These are phyloP conservation scores for Avena insularis DNA, from an alignment of 176 grass and related monocot genomes.

Conservation along the genomic window DNA sequence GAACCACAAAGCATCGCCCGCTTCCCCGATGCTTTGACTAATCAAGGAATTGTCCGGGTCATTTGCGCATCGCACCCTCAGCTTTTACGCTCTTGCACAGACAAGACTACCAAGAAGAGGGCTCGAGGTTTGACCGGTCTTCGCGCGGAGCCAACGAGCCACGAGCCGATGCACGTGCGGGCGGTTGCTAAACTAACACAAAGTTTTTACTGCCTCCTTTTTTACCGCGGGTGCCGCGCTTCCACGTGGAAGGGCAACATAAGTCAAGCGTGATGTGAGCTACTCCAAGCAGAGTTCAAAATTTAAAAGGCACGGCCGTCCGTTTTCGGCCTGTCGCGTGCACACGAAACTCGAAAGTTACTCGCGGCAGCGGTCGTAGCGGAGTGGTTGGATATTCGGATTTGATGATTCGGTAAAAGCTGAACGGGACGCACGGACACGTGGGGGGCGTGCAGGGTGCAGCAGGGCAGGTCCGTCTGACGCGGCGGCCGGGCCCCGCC, in stretches of 20 bases:
- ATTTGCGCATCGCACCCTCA: neutral
- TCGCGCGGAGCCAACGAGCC: neutral
- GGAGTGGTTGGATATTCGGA: conserved; percentile 4
- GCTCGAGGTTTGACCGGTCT: neutral
- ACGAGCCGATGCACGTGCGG: neutral
- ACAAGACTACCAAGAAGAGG: neutral
- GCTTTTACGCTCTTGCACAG: neutral
- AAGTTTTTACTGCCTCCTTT: no score
- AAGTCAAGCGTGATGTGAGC: no score
- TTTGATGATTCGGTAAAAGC: conserved; percentile 17
- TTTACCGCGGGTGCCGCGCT: neutral
- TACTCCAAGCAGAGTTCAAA: no score
- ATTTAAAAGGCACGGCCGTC: no score
- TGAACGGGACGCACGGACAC: conserved; percentile 28
- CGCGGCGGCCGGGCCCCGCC: neutral
- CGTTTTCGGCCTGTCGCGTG: neutral
- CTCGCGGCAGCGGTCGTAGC: neutral
- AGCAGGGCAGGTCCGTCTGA: neutral
- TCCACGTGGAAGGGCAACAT: neutral
- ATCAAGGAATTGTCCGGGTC: neutral
- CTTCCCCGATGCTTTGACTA: conserved; percentile 19
- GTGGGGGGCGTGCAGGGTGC: conserved; percentile 1
- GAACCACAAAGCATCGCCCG: neutral
- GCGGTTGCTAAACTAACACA: neutral
- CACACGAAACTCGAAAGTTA: neutral